Percentiles rank a stretch among this genome's conserved stretches.
These are phyloP conservation scores for Heritiera littoralis DNA, from an alignment of 345 rosid genomes.

Conservation along the genomic window DNA sequence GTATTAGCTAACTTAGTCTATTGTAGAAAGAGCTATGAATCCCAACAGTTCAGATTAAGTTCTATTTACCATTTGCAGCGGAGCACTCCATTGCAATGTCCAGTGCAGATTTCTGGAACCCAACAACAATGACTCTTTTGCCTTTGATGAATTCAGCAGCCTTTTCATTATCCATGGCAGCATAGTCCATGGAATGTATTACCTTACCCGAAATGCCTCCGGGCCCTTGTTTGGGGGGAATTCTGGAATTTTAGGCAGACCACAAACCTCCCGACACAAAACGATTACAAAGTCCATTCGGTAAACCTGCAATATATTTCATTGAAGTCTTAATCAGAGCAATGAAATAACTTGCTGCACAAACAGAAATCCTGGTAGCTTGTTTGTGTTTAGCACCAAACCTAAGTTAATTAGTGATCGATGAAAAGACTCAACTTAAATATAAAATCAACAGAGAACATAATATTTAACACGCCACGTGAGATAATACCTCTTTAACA, in stretches of 20 bases:
- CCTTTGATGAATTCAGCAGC: constrained; percentile 20
- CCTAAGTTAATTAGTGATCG: too few relatives aligned
- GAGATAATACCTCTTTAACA: too few relatives aligned
- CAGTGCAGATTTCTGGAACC: constrained; percentile 21
- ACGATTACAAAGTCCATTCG: constrained; percentile 19
- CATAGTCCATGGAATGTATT: constrained; percentile 22
- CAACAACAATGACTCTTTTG: constrained; percentile 18
- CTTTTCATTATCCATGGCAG: constrained; percentile 17
- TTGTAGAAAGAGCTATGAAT: not conserved
- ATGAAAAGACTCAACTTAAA: too few relatives aligned
- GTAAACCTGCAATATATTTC: not conserved
- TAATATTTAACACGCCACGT: too few relatives aligned
- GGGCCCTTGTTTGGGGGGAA: constrained; percentile 9
- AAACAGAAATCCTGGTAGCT: not conserved
- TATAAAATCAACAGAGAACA: too few relatives aligned
- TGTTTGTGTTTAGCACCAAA: too few relatives aligned
- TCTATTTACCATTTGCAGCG: constrained; percentile 2
- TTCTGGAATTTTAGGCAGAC: constrained; percentile 22
- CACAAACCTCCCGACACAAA: constrained; percentile 22
- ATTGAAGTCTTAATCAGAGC: not conserved
- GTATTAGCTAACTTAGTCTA: not conserved
- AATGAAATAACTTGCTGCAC: too few relatives aligned
- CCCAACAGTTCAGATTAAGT: not conserved
- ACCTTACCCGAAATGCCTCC: constrained; percentile 19
- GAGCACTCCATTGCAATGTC: constrained; percentile 20